Percentiles rank a stretch among this genome's conserved stretches.
These are phyloP conservation scores for Lachancea sp. DNA, from an alignment of 805 yeast genomes.

Conservation along the genomic window DNA sequence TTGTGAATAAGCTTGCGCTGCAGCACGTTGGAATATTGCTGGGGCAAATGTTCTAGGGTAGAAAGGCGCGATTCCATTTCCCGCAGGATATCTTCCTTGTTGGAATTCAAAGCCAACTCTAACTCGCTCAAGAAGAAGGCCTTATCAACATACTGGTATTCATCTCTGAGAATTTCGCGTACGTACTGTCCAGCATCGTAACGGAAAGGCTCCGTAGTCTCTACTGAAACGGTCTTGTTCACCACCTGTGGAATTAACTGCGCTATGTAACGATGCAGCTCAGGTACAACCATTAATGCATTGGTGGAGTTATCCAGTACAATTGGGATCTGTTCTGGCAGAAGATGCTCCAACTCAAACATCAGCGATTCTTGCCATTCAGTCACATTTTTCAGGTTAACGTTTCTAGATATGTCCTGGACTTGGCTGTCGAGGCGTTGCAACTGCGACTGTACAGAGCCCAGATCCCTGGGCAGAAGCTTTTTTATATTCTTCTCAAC, in stretches of 20 bases:
- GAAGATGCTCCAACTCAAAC: constrained; percentile 15
- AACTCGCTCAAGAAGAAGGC: constrained; percentile 24
- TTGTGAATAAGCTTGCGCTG: constrained; percentile 25
- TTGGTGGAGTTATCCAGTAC: constrained; percentile 20
- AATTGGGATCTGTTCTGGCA: constrained; percentile 31
- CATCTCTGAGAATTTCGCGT: constrained; percentile 27
- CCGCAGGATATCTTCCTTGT: constrained; percentile 24
- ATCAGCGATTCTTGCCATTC: constrained; percentile 20
- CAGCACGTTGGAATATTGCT: constrained; percentile 24
- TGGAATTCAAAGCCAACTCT: constrained; percentile 22
- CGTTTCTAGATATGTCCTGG: constrained; percentile 14
- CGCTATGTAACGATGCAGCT: constrained; percentile 23
- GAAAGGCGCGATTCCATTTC: constrained; percentile 17
- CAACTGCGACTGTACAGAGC: constrained; percentile 21
- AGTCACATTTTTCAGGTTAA: constrained; percentile 22
- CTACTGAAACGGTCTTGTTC: constrained; percentile 1
- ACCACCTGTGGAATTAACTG: constrained; percentile 13
- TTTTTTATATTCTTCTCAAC: constrained; percentile 30
- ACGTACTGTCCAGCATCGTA: constrained; percentile 28
- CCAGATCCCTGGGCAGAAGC: constrained; percentile 24
- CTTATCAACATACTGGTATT: constrained; percentile 29
- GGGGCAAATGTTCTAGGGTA: constrained; percentile 11
- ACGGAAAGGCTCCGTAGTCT: constrained; percentile 10
- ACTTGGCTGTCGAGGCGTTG: constrained; percentile 20
- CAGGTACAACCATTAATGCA: constrained; percentile 27